Base-by-base conservation (phyloP, 306 rosid genomes). In the Malus domestica region DNA sequence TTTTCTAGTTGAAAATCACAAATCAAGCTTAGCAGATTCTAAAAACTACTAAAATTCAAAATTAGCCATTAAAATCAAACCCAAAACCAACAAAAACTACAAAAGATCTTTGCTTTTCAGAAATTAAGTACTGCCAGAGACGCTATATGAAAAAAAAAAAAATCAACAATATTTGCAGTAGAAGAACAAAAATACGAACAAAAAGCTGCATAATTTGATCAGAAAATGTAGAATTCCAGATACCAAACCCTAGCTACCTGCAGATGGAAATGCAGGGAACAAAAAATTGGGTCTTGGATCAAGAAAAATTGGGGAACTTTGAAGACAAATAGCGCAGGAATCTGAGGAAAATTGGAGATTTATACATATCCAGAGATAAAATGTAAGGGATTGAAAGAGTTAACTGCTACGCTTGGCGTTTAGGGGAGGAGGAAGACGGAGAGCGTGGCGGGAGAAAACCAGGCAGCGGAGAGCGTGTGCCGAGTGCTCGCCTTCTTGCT, bases 391-490 rank as follows among this genome's bases (percentile, higher is more conserved):
- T 15, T 8, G 22, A 69, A 42, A 64, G 35, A 27, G 49, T 0
- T 25, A 15, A 32, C 44, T 3, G 44, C 0, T 15, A 64, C 13
- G 23, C 15, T 32, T 32, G 68, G 68, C 68, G 35, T 4, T 15
- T 29, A 29, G 67, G 67, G 33, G 71, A n/a, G 16, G 60, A 33
- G 71, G 62, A 18, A 44, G 67, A 23, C 46, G 20, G 19, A 23
- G 87, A 77, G 91, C 78, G 93, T 82, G 92, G 92, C 84, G 79
- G 82, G 83, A 69, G 82, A 13, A 62, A 25, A 73, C 79, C 19
- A 68, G 84, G 49, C 88, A 83, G 79, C 45, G 44, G 78, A 83
- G 11, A 38, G 91, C 86, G 91, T 86, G 90, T 89, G 94, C 65
- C 29, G 11, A 7, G 30, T 75, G 77, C 79, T 4, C 58, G 90